Evolutionary conservation across 2,329 filamentous ascomycete genomes (phyloP), one percentile per base, ranked within the genome.

Genomic region (Colletotrichum higginsianum): DNA sequence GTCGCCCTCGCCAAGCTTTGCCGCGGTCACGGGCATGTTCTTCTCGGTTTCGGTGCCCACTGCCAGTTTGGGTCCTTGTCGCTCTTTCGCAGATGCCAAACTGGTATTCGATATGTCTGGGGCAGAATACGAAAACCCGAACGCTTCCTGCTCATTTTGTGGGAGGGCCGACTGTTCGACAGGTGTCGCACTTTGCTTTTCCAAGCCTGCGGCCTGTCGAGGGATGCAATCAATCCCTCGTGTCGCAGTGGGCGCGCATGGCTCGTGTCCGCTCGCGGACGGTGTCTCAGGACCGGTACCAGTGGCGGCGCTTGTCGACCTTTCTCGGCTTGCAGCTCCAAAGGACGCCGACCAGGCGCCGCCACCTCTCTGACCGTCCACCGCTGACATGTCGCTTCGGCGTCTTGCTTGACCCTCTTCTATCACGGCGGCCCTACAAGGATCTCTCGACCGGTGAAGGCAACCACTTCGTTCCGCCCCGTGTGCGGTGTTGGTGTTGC

Each of bases 201-300:
- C 35, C 26, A 44, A 35, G 23, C 11, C 44, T 21, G 46, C 12
- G n/a, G 46, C 21, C 23, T 38, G 42, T 56, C 44, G 50, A 62
- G 57, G 64, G 68, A 56, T 67, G 57, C 13, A 26, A 42, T 35
- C 26, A 52, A 53, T 50, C 38, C 38, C 30, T 53, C 42, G 44
- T 35, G 42, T 53, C 57, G 40, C 46, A 46, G 26, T n/a, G 16
- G 56, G 49, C 18, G n/a, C 23, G 26, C n/a, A 30, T 15, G 21
- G 46, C 47, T 64, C 47, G 16, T 21, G 23, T 46, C 64, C 65
- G 68, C 66, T 58, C 53, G 65, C 66, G 18, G 65, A 12, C 30
- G 26, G 56, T 69, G 69, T 69, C 69, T 72, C 60, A 55, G 65
- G 42, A 26, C 18, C 40, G 26, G 42, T 35, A 9, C 56, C 44